phyloP scores from a whole-genome alignment of 257 asterid genomes.

The Prunella vulgaris region DNA sequence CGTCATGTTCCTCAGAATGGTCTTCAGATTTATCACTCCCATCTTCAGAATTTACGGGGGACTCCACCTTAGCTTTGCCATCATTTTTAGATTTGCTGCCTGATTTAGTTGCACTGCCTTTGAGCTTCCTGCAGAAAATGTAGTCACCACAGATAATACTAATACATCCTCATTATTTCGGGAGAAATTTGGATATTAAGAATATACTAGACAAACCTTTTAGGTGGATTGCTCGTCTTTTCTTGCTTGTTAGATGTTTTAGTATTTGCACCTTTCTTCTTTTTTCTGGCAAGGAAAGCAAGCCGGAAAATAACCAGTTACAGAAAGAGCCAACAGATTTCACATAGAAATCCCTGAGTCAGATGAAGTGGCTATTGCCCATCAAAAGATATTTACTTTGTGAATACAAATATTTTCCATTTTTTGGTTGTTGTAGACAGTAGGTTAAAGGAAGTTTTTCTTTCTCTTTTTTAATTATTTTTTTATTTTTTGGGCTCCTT shows the following conservation, averaged over 20 bases:
- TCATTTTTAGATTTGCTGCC: slow-evolving; percentile 2
- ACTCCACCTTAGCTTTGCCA: not conserved
- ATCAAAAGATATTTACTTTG: not conserved
- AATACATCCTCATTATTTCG: not conserved
- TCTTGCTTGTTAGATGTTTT: not conserved
- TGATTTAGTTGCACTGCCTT: not conserved
- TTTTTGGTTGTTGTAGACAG: no score
- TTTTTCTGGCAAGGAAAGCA: not conserved
- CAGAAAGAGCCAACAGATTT: not conserved
- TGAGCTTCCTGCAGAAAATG: not conserved
- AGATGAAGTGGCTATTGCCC: not conserved
- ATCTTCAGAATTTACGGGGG: slow-evolving; percentile 4
- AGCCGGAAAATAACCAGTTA: not conserved
- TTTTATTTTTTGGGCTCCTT: not conserved
- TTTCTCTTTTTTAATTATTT: not conserved
- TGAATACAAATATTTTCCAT: not conserved
- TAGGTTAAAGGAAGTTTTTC: not conserved
- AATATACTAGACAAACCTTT: not conserved
- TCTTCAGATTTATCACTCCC: slow-evolving; percentile 3
- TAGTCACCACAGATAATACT: not conserved
- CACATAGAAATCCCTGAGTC: not conserved
- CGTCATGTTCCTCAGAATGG: not conserved
- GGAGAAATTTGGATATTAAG: not conserved
- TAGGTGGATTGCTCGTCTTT: not conserved
- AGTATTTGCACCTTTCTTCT: not conserved